Evolutionary conservation across 106 monocot genomes (phyloP), one percentile per base, ranked within the genome.

Genomic region (Alisma plantagoaquatica): DNA sequence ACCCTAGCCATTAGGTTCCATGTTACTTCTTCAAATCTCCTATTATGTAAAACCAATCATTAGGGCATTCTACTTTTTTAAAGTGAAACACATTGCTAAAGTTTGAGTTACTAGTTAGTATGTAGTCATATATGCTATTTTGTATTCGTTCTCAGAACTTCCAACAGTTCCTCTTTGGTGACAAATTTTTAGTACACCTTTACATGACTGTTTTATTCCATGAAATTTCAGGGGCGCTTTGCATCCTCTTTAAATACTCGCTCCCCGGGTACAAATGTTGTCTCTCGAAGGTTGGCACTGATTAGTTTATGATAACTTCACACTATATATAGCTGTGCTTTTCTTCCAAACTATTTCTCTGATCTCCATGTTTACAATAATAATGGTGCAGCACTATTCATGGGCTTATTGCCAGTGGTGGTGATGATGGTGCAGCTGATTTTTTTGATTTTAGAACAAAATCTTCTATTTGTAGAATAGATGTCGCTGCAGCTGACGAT

Each of bases 331-430:
- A 46, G 18, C 51, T 38, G 14, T 7, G 35, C 14, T 6, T 7
- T 38, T 7, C 14, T 38, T 38, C 14, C 35, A 7, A 14, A 6
- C 14, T 38, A 14, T 38, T 38, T 38, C 35, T 38, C 35, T 7
- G 35, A 14, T 7, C 6, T 38, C 14, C 14, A 7, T 7, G 35
- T 14, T 38, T 6, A 38, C 14, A 38, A 38, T 38, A 7, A 38
- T 14, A 10, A 53, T 20, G 29, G 49, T 50, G 27, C 46, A 96
- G 94, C 49, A 35, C 22, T 5, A 46, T 89, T 49, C 96, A 98
- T 82, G 96, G 96, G 29, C 84, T 98, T 63, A 59, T 98, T 78
- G 96, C 84, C 63, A 78, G 73, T 78, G 96, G 96, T 69, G 96
- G 96, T 69, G 89, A 98, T 45, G 96, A 98, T 74, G 96, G 96